Percentiles rank a stretch among this genome's conserved stretches.
Evolutionary conservation across 164 flowering plant genomes (phyloP).

Genomic region (Vitis cinerea): DNA sequence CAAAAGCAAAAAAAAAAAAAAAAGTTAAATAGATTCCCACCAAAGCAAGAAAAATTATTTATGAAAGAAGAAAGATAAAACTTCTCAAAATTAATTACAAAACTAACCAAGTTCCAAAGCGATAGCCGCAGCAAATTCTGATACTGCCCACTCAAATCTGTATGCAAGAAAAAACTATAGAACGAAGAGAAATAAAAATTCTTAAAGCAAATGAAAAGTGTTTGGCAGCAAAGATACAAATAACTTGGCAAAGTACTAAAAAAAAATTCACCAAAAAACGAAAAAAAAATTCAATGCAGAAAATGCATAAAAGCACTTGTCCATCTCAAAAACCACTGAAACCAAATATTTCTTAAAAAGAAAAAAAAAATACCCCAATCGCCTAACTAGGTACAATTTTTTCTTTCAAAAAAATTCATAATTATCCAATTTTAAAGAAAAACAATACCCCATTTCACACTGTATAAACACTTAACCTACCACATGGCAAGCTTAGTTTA

Average conservation of each 20-base stretch:
- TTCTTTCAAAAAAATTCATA: too few relatives aligned
- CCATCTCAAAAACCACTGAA: too few relatives aligned
- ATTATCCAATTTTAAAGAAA: too few relatives aligned
- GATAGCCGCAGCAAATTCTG: conserved; percentile 64
- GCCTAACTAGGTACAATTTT: too few relatives aligned
- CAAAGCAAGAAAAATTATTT: neutral
- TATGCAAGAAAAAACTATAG: conserved; percentile 83
- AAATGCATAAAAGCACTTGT: too few relatives aligned
- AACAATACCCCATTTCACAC: too few relatives aligned
- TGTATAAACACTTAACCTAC: too few relatives aligned
- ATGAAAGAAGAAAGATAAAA: neutral
- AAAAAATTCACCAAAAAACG: neutral
- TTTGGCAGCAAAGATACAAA: neutral
- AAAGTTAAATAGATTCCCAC: too few relatives aligned
- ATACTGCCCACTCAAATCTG: conserved; percentile 73
- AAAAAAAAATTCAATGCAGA: neutral
- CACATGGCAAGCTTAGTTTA: too few relatives aligned
- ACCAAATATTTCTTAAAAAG: too few relatives aligned
- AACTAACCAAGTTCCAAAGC: conserved; percentile 80
- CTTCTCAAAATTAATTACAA: neutral
- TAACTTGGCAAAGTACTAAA: neutral
- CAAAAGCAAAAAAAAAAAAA: too few relatives aligned
- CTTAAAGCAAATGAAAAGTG: neutral
- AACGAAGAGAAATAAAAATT: conserved; percentile 5
- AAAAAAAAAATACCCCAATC: too few relatives aligned